Conservation (phyloP, 2,329 filamentous ascomycete genomes). For the Didymosphaeria variabile region DNA sequence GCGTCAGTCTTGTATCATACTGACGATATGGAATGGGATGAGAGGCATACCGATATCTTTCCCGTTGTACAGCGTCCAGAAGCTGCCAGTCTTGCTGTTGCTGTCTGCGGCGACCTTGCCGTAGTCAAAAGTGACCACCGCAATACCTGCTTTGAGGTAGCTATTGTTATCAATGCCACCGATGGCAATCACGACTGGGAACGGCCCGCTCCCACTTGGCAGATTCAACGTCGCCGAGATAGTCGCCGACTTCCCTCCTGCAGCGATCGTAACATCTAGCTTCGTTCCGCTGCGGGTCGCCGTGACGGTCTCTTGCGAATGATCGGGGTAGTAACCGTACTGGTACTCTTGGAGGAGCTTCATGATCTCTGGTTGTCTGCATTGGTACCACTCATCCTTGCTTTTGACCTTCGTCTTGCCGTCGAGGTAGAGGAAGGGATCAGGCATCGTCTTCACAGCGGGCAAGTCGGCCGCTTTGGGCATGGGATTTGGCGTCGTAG, state of each 20-base stretch:
- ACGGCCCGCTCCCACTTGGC: conserved; percentile 54
- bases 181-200: conserved; percentile 59
- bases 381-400: conserved; percentile 59
- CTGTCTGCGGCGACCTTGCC: conserved; percentile 59
- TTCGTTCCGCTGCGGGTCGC: conserved; percentile 58
- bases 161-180: conserved; percentile 60
- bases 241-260: conserved; percentile 55
- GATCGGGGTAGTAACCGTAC: conserved; percentile 62
- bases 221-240: conserved; percentile 57
- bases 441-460: conserved; percentile 49
- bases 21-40: not conserved
- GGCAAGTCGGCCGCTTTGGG: conserved; percentile 35
- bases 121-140: conserved; percentile 62
- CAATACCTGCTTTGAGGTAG: conserved; percentile 59
- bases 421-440: conserved; percentile 57
- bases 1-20: not conserved
- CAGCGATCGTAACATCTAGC: conserved; percentile 55
- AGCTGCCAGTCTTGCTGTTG: conserved; percentile 60
- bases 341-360: conserved; percentile 62
- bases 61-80: conserved; percentile 61
- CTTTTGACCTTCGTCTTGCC: conserved; percentile 55
- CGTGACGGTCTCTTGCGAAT: conserved; percentile 57
- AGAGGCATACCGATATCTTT: conserved; percentile 56
- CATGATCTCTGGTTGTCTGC: conserved; percentile 61
- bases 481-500: conserved; percentile 36